Base-by-base conservation (phyloP, 495 filamentous ascomycete genomes). In the Annulohypoxylon nitens region DNA sequence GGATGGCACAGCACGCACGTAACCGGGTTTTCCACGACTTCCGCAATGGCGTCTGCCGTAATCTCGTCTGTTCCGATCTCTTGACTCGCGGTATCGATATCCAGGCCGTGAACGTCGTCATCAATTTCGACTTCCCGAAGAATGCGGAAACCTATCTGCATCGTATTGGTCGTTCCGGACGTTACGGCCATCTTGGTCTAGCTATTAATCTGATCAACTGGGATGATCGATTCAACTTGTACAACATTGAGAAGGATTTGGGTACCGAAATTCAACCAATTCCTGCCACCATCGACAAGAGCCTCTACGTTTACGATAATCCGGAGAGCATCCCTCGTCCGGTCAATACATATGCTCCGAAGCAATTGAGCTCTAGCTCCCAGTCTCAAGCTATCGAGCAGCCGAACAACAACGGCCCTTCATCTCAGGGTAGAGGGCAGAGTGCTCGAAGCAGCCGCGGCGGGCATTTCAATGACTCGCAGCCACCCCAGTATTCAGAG, bases 61-160 rank as follows among this genome's bases (percentile, higher is more conserved):
- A 99, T 78, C 88, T 99, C 8, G 96, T 99, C 62, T 99, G 96
- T 82, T 99, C 96, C 1, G 96, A 99, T 83, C 87, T 99, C 33
- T 88, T 99, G 36, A 99, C 96, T 66, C 95, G 96, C 78, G 96
- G 96, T 87, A 99, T 99, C 77, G 96, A 99, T 82, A 99, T 99
- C 74, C 96, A 99, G 84, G 96, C 97, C 18, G 96, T 99, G 73
- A 99, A 99, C 74, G 96, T 99, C 55, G 96, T 99, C 74, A 99
- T 99, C 87, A 99, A 99, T 82, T 99, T 99, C 75, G 96, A 99
- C 78, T 99, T 99, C 82, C 96, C 96, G 7, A 99, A 99, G 85
- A 98, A 99, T 76, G 97, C 96, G 23, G 96, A 99, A 81, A 99
- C 96, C 0, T 99, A 99, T 79, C 93, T 99, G 23, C 96, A 99